Conservation (phyloP, 768 basidiomycete species). For the Termitomyces bulborhizus region DNA sequence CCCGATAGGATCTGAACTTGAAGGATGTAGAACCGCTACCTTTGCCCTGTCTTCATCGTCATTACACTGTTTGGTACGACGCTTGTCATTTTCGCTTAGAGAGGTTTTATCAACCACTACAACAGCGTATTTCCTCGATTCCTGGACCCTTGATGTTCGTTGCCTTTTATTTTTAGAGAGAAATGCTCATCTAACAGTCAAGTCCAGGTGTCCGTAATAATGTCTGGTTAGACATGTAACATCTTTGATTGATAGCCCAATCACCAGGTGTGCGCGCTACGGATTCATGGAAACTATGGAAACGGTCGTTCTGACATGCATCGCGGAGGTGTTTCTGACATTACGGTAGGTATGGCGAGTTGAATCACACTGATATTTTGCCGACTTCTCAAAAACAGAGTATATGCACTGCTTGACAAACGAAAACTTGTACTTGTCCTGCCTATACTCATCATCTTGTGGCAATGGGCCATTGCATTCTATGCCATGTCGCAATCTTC, state of each 20-base stretch:
- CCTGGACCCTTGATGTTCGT: neutral
- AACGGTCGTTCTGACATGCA: neutral
- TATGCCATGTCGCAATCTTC: constrained; percentile 2
- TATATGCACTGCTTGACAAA: constrained; percentile 1
- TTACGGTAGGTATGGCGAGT: neutral
- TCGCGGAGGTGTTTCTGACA: constrained; percentile 3
- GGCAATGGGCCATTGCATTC: constrained; percentile 5
- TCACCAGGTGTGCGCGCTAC: constrained; percentile 4
- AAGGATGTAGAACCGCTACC: constrained; percentile 12
- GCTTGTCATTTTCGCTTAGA: neutral
- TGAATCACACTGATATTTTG: neutral
- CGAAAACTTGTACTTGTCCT: neutral
- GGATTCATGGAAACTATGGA: constrained; percentile 4
- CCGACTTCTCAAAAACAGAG: neutral
- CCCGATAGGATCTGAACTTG: neutral
- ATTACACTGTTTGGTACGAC: constrained; percentile 8
- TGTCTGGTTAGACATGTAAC: neutral
- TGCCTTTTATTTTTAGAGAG: neutral
- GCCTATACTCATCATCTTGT: neutral
- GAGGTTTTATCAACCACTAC: no score
- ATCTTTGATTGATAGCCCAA: neutral
- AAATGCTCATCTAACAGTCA: neutral
- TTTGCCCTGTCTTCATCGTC: constrained; percentile 10
- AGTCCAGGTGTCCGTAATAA: constrained; percentile 2
- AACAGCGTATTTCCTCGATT: constrained; percentile 5